These are phyloP conservation scores for Conringia planisiliqua DNA, from an alignment of 345 rosid genomes.

Conservation along the genomic window DNA sequence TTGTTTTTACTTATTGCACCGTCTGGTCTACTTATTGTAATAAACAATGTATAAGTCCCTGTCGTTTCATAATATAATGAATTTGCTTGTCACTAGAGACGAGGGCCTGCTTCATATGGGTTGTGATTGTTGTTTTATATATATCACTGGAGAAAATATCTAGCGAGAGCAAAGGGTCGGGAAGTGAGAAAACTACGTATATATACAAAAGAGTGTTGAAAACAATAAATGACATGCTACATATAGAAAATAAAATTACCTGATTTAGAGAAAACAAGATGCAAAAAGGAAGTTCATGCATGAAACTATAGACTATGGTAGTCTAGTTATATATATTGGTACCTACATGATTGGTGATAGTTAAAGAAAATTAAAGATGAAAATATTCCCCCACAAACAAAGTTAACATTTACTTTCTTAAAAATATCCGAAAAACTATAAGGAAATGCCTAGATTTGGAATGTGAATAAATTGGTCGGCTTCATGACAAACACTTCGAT, in stretches of 20 bases:
- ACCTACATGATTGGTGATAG: neutral
- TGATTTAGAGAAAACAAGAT: neutral
- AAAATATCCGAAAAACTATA: neutral
- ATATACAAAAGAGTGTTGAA: neutral
- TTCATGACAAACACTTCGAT: neutral
- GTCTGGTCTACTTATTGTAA: neutral
- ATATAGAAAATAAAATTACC: neutral
- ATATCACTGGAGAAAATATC: neutral
- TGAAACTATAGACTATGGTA: neutral
- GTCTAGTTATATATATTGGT: neutral
- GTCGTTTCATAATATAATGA: neutral
- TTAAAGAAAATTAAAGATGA: neutral
- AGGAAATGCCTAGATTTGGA: neutral
- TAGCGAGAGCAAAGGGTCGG: neutral
- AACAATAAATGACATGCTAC: neutral
- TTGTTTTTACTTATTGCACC: constrained; percentile 9
- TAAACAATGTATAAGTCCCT: neutral
- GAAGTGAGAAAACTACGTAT: neutral
- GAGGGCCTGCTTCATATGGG: constrained; percentile 14
- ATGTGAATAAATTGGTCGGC: neutral
- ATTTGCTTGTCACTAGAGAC: neutral
- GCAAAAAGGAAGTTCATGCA: neutral
- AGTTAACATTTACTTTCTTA: neutral
- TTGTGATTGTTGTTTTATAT: neutral
- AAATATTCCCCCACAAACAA: neutral